phyloP scores from a whole-genome alignment of 352 stramenopile species.

The Elongisporangium anandrum region DNA sequence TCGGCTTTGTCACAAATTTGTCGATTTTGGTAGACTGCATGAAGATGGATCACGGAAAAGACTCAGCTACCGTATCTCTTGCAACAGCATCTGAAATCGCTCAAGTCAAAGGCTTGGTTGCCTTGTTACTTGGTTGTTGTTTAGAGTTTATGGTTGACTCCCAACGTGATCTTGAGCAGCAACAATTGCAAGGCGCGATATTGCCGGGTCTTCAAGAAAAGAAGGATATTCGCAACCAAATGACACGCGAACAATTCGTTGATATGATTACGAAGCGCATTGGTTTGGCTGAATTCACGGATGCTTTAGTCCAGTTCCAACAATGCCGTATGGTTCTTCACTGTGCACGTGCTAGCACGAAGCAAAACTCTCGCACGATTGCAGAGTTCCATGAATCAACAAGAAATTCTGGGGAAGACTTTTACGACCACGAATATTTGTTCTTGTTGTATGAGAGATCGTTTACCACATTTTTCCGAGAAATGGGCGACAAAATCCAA shows the following conservation, averaged over 20 bases:
- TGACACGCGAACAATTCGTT: conserved; percentile 59
- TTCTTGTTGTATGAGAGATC: conserved; percentile 67
- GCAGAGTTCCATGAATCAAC: conserved; percentile 10
- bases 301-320: conserved; percentile 62
- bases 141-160: conserved; percentile 43
- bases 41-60: conserved; percentile 3
- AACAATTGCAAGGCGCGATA: not conserved
- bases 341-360: conserved; percentile 34
- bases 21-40: conserved; percentile 46
- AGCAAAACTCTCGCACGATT: conserved; percentile 32
- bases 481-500: conserved; percentile 55
- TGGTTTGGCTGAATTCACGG: conserved; percentile 62
- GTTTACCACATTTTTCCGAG: conserved; percentile 43
- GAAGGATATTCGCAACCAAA: conserved; percentile 10
- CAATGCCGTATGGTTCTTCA: conserved; percentile 41
- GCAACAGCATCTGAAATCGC: conserved; percentile 11
- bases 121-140: conserved; percentile 50
- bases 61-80: not conserved
- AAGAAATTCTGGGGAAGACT: conserved; percentile 4
- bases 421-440: conserved; percentile 33
- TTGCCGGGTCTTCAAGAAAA: not conserved
- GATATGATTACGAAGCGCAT: conserved; percentile 63
- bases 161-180: conserved; percentile 3
- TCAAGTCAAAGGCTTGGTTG: conserved; percentile 41
- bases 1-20: conserved; percentile 52